A percentile compares a stretch with the other conserved stretches of the same genome.
Conservation (phyloP, 345 rosid genomes). For the Clarkia xantiana region DNA sequence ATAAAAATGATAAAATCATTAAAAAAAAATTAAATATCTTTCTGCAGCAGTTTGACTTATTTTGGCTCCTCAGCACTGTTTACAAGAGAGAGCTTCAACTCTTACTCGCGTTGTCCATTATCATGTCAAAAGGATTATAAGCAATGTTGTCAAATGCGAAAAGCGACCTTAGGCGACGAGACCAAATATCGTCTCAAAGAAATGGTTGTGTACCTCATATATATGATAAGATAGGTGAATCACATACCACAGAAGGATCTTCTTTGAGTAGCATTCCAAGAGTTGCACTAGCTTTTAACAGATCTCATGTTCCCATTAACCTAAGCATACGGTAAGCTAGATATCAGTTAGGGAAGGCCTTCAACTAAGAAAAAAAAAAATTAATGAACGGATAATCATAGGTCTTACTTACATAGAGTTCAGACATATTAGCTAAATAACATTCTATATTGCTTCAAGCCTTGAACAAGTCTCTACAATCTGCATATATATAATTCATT, state of each 20-base stretch:
- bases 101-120: no score
- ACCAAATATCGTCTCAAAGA: no score
- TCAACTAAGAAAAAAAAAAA: no score
- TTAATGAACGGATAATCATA: background rate
- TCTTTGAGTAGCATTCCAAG: conserved; percentile 54
- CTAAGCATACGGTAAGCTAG: conserved; percentile 20
- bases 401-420: conserved; percentile 41
- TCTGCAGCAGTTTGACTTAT: no score
- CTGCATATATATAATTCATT: conserved; percentile 27
- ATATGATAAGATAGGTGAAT: conserved; percentile 10
- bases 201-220: no score
- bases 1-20: no score
- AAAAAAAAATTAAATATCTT: no score
- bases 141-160: no score
- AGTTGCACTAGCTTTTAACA: conserved; percentile 34
- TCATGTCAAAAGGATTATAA: background rate
- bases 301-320: conserved; percentile 40
- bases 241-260: conserved; percentile 65
- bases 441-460: conserved; percentile 51
- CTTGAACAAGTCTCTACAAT: conserved; percentile 46
- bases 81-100: no score
- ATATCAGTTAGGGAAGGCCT: background rate
- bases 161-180: no score
- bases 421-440: conserved; percentile 37
- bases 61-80: no score